Base-by-base conservation (phyloP, 257 asterid species). In the Nyctanthes arbortristis region DNA sequence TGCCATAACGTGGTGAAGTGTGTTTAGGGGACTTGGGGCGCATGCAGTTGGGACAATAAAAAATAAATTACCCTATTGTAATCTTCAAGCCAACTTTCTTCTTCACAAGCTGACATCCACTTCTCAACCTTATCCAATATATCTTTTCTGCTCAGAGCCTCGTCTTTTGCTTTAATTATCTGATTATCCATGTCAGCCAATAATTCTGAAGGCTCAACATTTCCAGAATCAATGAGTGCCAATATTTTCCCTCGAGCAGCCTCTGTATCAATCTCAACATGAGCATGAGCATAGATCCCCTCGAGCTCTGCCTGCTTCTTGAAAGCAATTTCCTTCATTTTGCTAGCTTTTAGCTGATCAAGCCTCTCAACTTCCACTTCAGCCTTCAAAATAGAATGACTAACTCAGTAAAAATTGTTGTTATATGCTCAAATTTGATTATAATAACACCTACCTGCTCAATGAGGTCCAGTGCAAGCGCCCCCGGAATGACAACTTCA, bases 81-180 rank as follows among this genome's bases (percentile, higher is more conserved):
- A 77, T 93, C 99, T 73, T 93, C 99, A 64, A 91, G 96, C 97
- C 97, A 91, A 69, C 92, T 88, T 87, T 91, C 97, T 80, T 91
- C 97, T 80, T 93, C 97, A 79, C 97, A 93, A 71, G 97, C 87
- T 24, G 94, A 84, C 97, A 91, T 88, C 97, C 96, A 91, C 68
- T 88, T 91, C 80, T 91, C 99, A 77, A 93, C 99, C 82, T 93
- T 93, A 67, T 91, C 99, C 87, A 93, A 76, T 83, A 93, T 93
- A 25, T 91, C 99, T 77, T 82, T 93, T 86, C 99, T 82, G 77
- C 96, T 93, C 28, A 73, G 33, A 58, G 97, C 91, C 87, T 91
- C 97, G 75, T 91, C 97, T 81, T 88, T 93, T 40, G 97, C 99
- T 47, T 79, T 89, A 39, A 75, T 79, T 54, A 93, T 93, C 84